Base-by-base conservation (phyloP, 352 stramenopile species). In the Phytophthora citricola region DNA sequence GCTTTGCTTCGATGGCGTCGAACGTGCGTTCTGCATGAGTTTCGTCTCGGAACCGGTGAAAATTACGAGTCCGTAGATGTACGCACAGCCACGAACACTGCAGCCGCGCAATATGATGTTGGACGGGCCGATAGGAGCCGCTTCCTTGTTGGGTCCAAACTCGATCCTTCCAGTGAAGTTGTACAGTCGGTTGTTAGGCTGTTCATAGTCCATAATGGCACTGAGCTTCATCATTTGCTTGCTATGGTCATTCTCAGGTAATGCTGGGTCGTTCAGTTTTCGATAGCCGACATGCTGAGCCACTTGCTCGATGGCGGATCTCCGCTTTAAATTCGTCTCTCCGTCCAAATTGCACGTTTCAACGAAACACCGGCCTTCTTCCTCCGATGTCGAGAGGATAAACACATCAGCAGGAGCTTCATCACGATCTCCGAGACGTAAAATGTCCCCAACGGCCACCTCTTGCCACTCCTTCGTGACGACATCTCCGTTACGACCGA, bases 331-430 rank as follows among this genome's bases (percentile, higher is more conserved):
- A 66, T 98, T 98, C 8, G 93, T 98, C 69, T 98, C 94, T 15
- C 95, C 94, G 58, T 98, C 95, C 43, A 98, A 72, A 64, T 97
- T 98, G 52, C 86, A 93, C 8, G 95, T 98, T 72, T 98, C 94
- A 31, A 98, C 83, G 59, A 97, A 98, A 71, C 79, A 96, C 2
- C 77, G 73, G 0, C 85, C 85, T 79, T 93, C 82, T 64, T 91
- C 82, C 34, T 93, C 85, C 0, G 81, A 89, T 1, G 79, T 91
- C 1, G 85, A 83, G 12, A 93, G 65, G 40, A 93, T 89, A 47
- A 91, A 81, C 11, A 91, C 69, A 38, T 93, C 85, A 1, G 85
- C 85, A 0, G 85, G 85, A 14, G 78, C 70, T 60, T 90, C 79
- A 20, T 93, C 85, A 14, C 66, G 78, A 41, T 91, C 78, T 1